Percentiles rank a stretch among this genome's conserved stretches.
Conservation (phyloP, 768 basidiomycete genomes). For the Lactarius akahatsu region DNA sequence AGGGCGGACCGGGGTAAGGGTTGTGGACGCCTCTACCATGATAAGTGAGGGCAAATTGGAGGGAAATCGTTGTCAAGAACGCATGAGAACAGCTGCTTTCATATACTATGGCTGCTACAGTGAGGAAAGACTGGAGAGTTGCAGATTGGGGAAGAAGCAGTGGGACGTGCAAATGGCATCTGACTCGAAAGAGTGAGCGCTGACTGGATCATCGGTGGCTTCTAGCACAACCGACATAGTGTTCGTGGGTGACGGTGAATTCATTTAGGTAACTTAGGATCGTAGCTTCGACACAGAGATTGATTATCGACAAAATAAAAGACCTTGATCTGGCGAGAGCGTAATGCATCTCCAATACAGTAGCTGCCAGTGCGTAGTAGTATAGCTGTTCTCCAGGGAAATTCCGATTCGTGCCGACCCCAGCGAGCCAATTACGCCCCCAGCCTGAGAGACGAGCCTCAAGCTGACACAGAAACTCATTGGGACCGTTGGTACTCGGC, state of each 20-base stretch:
- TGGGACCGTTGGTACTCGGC: too few species aligned
- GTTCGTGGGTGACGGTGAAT: background rate
- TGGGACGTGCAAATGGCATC: background rate
- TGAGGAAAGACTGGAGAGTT: background rate
- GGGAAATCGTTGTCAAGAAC: too few species aligned
- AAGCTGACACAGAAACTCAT: too few species aligned
- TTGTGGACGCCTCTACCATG: background rate
- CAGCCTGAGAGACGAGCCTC: background rate
- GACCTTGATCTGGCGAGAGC: background rate
- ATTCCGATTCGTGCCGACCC: background rate
- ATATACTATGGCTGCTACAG: background rate
- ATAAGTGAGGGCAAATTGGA: too few species aligned
- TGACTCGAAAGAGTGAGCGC: background rate
- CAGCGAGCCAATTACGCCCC: background rate
- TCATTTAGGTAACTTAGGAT: background rate
- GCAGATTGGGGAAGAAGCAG: background rate
- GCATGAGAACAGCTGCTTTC: rapidly evolving
- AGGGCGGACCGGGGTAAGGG: background rate
- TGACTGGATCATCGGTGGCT: background rate
- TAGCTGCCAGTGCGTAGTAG: too few species aligned
- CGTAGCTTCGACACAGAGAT: background rate
- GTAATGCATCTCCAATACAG: too few species aligned
- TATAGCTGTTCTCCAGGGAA: too few species aligned
- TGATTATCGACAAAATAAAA: background rate
- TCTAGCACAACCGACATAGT: background rate